Conservation (phyloP, 768 basidiomycete genomes). For the button mushroom (Agaricus bisporus) region DNA sequence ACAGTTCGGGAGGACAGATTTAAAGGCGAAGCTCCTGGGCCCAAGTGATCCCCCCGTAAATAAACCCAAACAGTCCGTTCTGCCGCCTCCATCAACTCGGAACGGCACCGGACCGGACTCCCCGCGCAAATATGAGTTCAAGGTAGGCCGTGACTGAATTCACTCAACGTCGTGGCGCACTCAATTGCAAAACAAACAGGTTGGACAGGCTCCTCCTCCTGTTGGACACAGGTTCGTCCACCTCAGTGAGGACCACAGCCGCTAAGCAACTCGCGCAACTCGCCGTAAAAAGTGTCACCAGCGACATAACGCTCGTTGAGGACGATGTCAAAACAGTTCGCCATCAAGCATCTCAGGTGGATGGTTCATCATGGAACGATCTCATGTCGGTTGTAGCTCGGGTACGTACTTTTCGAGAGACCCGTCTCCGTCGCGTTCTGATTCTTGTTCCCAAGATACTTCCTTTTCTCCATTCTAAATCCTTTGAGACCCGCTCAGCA, state of each 20-base stretch:
- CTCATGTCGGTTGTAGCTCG: conserved; percentile 87
- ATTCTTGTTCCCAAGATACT: conserved; percentile 53
- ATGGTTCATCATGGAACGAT: conserved; percentile 83
- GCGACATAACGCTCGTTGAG: conserved; percentile 69
- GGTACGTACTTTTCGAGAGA: conserved; percentile 36
- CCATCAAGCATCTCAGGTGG: conserved; percentile 51
- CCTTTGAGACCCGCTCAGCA: conserved; percentile 87
- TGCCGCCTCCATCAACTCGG: conserved; percentile 19
- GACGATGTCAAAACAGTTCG: conserved; percentile 67
- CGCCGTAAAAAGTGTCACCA: conserved; percentile 78
- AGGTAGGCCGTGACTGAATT: conserved; percentile 36
- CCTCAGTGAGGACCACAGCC: conserved; percentile 87
- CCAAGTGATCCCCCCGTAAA: conserved; percentile 51
- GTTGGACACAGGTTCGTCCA: conserved; percentile 90
- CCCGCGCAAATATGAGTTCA: conserved; percentile 70
- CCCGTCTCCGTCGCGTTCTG: conserved; percentile 10
- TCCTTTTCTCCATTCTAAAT: conserved; percentile 86
- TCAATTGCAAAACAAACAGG: conserved; percentile 35
- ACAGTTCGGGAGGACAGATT: conserved; percentile 48
- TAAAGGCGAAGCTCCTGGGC: conserved; percentile 48
- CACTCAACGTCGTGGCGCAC: neutral
- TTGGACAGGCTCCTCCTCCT: conserved; percentile 96
- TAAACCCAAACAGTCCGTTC: conserved; percentile 34
- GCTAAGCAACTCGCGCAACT: conserved; percentile 94
- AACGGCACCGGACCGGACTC: conserved; percentile 44